These are phyloP conservation scores for Phoenix roebelenii DNA, from an alignment of 176 grass and related monocot species.

Conservation along the genomic window DNA sequence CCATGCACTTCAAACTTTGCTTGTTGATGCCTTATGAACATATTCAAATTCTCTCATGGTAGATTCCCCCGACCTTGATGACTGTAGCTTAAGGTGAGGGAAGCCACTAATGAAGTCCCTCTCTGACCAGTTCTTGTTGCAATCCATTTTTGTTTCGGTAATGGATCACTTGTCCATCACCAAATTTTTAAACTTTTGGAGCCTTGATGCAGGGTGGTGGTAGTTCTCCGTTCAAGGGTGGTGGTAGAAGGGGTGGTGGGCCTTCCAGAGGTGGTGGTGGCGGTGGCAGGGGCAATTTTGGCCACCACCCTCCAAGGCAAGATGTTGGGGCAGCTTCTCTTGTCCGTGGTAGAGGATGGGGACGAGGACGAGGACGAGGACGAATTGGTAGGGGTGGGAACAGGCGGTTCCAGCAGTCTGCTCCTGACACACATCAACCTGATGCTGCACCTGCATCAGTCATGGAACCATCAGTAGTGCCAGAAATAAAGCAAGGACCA, in stretches of 20 bases:
- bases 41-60: too few species aligned
- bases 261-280: conserved; percentile 22
- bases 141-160: too few species aligned
- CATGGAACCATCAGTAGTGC: not conserved
- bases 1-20: too few species aligned
- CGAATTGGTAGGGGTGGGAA: conserved; percentile 5
- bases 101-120: too few species aligned
- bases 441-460: not conserved
- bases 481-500: not conserved
- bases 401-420: not conserved
- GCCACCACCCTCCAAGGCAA: conserved; percentile 8
- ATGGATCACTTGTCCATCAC: too few species aligned
- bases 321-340: conserved; percentile 14
- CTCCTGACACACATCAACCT: not conserved
- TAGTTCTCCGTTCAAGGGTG: not conserved
- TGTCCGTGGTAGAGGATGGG: conserved; percentile 11
- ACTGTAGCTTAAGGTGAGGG: too few species aligned
- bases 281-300: conserved; percentile 22
- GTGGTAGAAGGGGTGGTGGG: conserved; percentile 10
- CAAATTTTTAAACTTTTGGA: conserved; percentile 1
- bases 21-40: too few species aligned
- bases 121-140: too few species aligned
- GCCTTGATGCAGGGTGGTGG: not conserved
- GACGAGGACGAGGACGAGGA: conserved; percentile 21
- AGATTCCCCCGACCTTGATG: too few species aligned